Evolutionary conservation across 805 yeast species (phyloP).

Genomic region (Candida saitoana): DNA sequence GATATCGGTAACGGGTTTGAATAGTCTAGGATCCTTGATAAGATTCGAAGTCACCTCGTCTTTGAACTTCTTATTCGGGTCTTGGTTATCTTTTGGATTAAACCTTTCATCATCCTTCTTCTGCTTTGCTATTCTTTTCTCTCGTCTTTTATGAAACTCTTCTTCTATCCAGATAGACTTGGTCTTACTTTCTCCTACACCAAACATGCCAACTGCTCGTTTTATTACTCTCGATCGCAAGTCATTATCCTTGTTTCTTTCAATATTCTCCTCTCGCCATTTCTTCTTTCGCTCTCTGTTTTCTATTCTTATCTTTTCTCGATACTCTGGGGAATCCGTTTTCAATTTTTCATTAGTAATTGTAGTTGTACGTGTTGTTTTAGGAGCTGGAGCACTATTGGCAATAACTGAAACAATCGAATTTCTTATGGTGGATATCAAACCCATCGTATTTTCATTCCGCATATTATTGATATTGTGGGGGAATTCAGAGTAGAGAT

Average conservation of each 20-base stretch:
- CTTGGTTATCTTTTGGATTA: constrained; percentile 3
- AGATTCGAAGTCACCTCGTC: constrained; percentile 15
- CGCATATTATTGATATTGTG: constrained; percentile 1
- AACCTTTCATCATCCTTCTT: constrained; percentile 23
- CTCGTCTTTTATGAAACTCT: constrained; percentile 66
- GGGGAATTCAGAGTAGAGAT: constrained; percentile 8
- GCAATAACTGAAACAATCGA: constrained; percentile 23
- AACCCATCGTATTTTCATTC: constrained; percentile 4
- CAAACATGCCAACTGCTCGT: constrained; percentile 66
- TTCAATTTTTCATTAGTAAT: constrained; percentile 21
- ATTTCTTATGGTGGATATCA: constrained; percentile 14
- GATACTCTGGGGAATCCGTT: constrained; percentile 34
- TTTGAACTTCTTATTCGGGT: constrained; percentile 14
- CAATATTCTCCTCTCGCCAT: constrained; percentile 79
- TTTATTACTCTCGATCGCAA: constrained; percentile 71
- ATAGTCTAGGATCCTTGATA: constrained; percentile 22
- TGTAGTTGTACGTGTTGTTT: constrained; percentile 12
- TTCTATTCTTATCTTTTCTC: constrained; percentile 58
- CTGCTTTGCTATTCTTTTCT: constrained; percentile 51
- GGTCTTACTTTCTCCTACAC: constrained; percentile 51
- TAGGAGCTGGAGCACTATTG: constrained; percentile 17
- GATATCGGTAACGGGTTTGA: constrained; percentile 27
- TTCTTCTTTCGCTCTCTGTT: constrained; percentile 75
- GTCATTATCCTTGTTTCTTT: constrained; percentile 84
- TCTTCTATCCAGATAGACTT: constrained; percentile 64